Evolutionary conservation across 805 yeast species (phyloP).

Genomic region (Zygoascus bituminiphila): DNA sequence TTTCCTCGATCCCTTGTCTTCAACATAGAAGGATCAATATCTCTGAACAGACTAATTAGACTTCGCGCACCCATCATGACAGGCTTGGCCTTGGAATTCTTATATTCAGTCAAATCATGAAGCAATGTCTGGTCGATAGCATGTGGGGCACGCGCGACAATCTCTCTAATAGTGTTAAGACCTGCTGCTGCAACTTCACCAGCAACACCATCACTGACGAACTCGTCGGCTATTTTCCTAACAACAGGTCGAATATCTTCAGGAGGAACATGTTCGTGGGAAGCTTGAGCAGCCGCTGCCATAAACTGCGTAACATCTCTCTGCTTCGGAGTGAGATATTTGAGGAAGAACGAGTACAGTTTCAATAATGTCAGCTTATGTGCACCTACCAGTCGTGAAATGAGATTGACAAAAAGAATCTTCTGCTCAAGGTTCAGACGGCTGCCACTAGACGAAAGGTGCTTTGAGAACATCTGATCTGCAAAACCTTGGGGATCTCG

Average conservation of each 20-base stretch:
- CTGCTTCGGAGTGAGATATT: conserved; percentile 91
- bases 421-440: conserved; percentile 80
- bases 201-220: conserved; percentile 96
- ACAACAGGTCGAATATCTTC: conserved; percentile 74
- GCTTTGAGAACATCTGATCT: conserved; percentile 66
- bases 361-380: conserved; percentile 90
- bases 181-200: conserved; percentile 98
- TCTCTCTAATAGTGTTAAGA: conserved; percentile 88
- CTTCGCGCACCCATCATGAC: conserved; percentile 93
- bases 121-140: conserved; percentile 83
- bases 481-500: conserved; percentile 99
- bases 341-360: conserved; percentile 77
- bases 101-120: conserved; percentile 85
- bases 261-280: conserved; percentile 96
- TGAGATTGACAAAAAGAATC: conserved; percentile 75
- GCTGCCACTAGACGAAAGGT: conserved; percentile 58
- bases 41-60: conserved; percentile 78
- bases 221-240: conserved; percentile 92
- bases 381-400: conserved; percentile 86
- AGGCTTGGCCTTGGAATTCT: conserved; percentile 87
- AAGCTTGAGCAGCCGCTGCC: conserved; percentile 96
- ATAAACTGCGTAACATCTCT: conserved; percentile 87
- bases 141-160: conserved; percentile 84
- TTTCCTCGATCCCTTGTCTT: conserved; percentile 88
- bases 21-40: conserved; percentile 94